phyloP scores from a whole-genome alignment of 805 yeast species.

The Suhomyces emberorum region DNA sequence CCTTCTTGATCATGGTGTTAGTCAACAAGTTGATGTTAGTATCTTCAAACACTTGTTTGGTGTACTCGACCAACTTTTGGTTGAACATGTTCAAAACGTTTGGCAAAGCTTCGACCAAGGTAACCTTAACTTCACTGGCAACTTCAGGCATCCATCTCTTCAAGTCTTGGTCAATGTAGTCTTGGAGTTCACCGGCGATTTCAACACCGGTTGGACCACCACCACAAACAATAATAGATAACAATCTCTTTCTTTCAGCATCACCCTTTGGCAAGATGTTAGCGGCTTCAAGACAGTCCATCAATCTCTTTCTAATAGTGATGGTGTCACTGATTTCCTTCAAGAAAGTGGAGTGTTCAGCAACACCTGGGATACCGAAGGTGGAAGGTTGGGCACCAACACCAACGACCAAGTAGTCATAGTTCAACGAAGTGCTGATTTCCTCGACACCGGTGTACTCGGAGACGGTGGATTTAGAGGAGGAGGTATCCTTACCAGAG shows the following conservation, averaged over 20 bases:
- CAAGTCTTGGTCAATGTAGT: conserved; percentile 89
- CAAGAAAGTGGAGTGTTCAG: conserved; percentile 80
- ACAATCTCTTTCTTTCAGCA: conserved; percentile 78
- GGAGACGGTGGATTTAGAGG: conserved; percentile 37
- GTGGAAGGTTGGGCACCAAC: conserved; percentile 96
- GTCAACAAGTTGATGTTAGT: conserved; percentile 71
- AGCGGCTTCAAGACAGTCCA: conserved; percentile 89
- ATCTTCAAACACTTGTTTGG: conserved; percentile 68
- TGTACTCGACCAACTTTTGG: conserved; percentile 67
- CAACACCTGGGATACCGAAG: conserved; percentile 92
- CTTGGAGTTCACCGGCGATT: conserved; percentile 94
- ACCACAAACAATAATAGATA: conserved; percentile 90
- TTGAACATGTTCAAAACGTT: conserved; percentile 78
- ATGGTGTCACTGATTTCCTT: conserved; percentile 89
- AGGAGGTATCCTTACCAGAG: conserved; percentile 47
- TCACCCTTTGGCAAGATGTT: conserved; percentile 70
- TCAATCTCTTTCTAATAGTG: conserved; percentile 74
- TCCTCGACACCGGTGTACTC: conserved; percentile 42
- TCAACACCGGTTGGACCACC: conserved; percentile 99
- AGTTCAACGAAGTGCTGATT: conserved; percentile 47
- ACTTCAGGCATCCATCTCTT: conserved; percentile 85
- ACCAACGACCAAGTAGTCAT: conserved; percentile 85
- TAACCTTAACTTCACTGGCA: conserved; percentile 75
- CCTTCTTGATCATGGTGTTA: conserved; percentile 86
- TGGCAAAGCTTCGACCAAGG: conserved; percentile 88